A percentile compares a stretch with the other conserved stretches of the same genome.
phyloP scores from a whole-genome alignment of 169 alveolate genomes.

The Plasmodium inui region DNA sequence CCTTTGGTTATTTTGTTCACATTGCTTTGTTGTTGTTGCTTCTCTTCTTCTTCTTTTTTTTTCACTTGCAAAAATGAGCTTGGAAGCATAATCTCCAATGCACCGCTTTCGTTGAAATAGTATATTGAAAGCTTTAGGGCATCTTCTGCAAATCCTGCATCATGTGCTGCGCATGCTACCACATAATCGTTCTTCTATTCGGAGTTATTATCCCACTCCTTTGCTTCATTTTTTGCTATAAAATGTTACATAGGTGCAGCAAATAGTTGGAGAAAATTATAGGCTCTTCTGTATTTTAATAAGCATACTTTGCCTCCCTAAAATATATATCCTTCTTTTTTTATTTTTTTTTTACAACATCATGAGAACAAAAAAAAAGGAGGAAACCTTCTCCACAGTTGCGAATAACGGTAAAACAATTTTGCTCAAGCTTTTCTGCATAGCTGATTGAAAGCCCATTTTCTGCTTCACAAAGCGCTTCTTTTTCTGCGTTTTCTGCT shows the following conservation, averaged over 20 bases:
- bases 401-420: not conserved
- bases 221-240: not conserved
- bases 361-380: not conserved
- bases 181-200: not conserved
- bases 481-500: not conserved
- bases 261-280: not conserved
- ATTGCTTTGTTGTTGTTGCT: not conserved
- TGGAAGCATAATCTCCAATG: not conserved
- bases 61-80: not conserved
- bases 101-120: not conserved
- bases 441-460: not conserved
- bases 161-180: not conserved
- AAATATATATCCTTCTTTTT: not conserved
- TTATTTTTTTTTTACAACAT: not conserved
- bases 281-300: not conserved
- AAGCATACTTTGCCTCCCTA: not conserved
- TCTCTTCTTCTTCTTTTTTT: not conserved
- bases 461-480: not conserved
- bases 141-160: not conserved
- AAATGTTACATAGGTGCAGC: not conserved
- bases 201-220: not conserved
- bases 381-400: not conserved
- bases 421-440: not conserved
- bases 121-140: not conserved
- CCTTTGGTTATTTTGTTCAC: too few species aligned